Conservation (phyloP, 129 eudicot species). For the Heracleum sosnowskyi region DNA sequence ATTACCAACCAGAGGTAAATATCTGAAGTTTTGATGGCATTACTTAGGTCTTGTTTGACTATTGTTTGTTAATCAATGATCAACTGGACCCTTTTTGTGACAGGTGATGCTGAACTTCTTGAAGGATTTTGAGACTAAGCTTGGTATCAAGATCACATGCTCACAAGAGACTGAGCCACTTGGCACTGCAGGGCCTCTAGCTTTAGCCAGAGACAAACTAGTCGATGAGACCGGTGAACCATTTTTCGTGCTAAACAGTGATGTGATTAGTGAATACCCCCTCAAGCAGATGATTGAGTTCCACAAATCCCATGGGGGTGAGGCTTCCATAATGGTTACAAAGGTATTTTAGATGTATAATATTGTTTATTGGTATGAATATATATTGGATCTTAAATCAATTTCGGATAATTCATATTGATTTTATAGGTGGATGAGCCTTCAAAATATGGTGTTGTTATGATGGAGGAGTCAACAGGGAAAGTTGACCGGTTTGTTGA, state of each 20-base stretch:
- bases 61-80: neutral
- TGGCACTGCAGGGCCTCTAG: conserved; percentile 55
- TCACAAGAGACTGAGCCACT: conserved; percentile 59
- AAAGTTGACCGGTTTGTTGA: conserved; percentile 76
- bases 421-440: conserved; percentile 78
- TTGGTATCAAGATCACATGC: conserved; percentile 74
- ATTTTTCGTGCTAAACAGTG: conserved; percentile 55
- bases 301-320: conserved; percentile 55
- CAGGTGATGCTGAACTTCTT: conserved; percentile 71
- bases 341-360: conserved; percentile 23
- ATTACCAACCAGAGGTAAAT: conserved; percentile 93
- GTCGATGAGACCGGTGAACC: conserved; percentile 44
- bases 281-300: conserved; percentile 43
- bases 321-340: conserved; percentile 58
- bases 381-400: neutral
- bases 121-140: conserved; percentile 75
- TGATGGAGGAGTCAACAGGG: conserved; percentile 73
- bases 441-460: conserved; percentile 92
- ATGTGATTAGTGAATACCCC: conserved; percentile 53
- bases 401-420: neutral
- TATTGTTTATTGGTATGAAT: neutral
- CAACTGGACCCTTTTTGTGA: conserved; percentile 1
- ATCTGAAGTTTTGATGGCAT: neutral
- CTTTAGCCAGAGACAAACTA: conserved; percentile 48
- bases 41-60: neutral